These are phyloP conservation scores for Suaeda aralocaspica DNA, from an alignment of 148 eudicot species.

Conservation along the genomic window DNA sequence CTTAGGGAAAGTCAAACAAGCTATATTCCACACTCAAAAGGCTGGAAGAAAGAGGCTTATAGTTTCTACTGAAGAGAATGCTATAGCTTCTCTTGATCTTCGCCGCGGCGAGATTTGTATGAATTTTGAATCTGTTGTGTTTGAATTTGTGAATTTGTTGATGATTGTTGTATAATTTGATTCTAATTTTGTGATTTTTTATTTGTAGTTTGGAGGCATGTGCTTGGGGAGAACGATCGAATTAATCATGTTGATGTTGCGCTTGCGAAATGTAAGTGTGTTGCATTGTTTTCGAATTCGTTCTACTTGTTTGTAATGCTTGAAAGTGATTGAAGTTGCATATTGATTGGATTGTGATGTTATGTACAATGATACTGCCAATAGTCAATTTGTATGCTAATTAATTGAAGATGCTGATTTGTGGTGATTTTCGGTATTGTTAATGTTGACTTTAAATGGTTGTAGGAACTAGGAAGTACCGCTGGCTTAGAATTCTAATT, in stretches of 20 bases:
- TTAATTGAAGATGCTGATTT: background rate
- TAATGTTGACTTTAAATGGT: background rate
- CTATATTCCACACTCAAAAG: conserved; percentile 91
- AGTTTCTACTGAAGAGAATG: conserved; percentile 24
- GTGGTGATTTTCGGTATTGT: background rate
- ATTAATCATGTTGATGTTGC: conserved; percentile 72
- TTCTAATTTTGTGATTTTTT: conserved; percentile 16
- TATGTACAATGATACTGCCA: background rate
- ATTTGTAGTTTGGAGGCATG: conserved; percentile 90
- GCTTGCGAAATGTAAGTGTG: conserved; percentile 77
- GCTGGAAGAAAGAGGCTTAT: conserved; percentile 94
- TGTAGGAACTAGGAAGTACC: no score
- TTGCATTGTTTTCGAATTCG: background rate
- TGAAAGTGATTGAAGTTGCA: background rate
- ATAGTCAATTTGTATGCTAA: no score
- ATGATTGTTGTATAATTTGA: background rate
- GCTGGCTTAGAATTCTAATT: no score
- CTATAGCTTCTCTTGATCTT: background rate
- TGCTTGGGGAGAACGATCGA: conserved; percentile 66
- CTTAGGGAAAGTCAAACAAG: conserved; percentile 90
- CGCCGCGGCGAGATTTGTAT: conserved; percentile 34
- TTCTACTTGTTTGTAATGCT: background rate
- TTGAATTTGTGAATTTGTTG: background rate
- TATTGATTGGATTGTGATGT: background rate
- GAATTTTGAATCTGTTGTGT: background rate